A percentile compares a stretch with the other conserved stretches of the same genome.
phyloP scores from a whole-genome alignment of 2,329 filamentous ascomycete species.

The Sporothrix humicola region DNA sequence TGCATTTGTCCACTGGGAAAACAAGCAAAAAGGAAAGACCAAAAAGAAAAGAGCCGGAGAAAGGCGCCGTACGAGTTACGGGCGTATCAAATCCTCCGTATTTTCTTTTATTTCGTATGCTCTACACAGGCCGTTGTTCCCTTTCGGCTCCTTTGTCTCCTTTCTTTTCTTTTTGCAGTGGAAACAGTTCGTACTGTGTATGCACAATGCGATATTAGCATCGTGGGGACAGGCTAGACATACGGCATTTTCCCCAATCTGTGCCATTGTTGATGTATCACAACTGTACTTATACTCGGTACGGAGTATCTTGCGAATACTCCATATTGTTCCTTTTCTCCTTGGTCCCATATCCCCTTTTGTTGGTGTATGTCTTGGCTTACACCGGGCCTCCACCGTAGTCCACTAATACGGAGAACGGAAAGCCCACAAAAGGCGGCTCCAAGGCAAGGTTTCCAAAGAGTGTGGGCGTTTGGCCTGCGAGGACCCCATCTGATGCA shows the following conservation, averaged over 20 bases:
- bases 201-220: slow-evolving; percentile 7
- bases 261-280: not conserved
- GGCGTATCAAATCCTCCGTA: not conserved
- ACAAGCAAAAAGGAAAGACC: not conserved
- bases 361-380: not conserved
- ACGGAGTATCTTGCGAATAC: not conserved
- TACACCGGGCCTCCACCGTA: not conserved
- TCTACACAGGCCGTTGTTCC: too few relatives aligned
- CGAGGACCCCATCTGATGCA: not conserved
- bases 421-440: slow-evolving; percentile 14
- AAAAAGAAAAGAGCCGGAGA: not conserved
- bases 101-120: too few relatives aligned
- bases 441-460: slow-evolving; percentile 6
- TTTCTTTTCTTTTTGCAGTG: too few relatives aligned
- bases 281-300: not conserved
- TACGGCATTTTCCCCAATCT: not conserved
- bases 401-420: not conserved
- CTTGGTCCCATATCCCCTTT: not conserved
- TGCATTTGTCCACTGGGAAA: not conserved
- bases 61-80: not conserved
- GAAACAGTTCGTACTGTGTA: too few relatives aligned
- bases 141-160: too few relatives aligned
- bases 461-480: not conserved
- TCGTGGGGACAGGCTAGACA: not conserved
- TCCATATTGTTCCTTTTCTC: slow-evolving; percentile 5